Evolutionary conservation across 1,139 yeast species (phyloP).

Genomic region (Suhomyces ambrosiae): DNA sequence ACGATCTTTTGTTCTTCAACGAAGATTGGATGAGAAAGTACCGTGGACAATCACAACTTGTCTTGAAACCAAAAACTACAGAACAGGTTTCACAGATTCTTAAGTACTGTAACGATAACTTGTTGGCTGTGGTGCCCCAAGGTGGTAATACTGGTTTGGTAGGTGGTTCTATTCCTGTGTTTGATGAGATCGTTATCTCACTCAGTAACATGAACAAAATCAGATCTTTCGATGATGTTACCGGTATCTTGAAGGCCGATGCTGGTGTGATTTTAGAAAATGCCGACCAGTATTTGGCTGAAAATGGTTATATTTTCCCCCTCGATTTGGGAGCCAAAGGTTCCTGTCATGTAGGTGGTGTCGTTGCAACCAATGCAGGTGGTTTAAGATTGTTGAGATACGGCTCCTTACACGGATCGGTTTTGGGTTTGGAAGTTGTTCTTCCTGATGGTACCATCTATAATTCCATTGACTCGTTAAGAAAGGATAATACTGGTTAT

Average conservation of each 20-base stretch:
- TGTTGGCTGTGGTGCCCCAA: conserved; percentile 89
- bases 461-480: conserved; percentile 75
- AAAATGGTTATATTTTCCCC: conserved; percentile 87
- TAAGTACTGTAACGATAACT: conserved; percentile 77
- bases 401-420: conserved; percentile 92
- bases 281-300: conserved; percentile 80
- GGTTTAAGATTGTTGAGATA: conserved; percentile 86
- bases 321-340: conserved; percentile 97
- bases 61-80: conserved; percentile 81
- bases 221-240: conserved; percentile 76
- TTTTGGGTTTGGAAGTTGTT: conserved; percentile 89
- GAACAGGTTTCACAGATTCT: conserved; percentile 77
- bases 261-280: conserved; percentile 88
- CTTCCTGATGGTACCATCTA: conserved; percentile 85
- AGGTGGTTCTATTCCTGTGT: conserved; percentile 92
- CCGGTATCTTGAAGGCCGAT: conserved; percentile 86
- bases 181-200: conserved; percentile 84
- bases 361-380: conserved; percentile 95
- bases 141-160: conserved; percentile 98
- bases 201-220: conserved; percentile 73
- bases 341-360: conserved; percentile 95
- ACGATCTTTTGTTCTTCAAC: conserved; percentile 72
- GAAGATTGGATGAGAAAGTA: conserved; percentile 98
- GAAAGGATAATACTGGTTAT: conserved; percentile 94
- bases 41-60: conserved; percentile 79